These are phyloP conservation scores for Millerozyma miso DNA, from an alignment of 805 yeast species.

Conservation along the genomic window DNA sequence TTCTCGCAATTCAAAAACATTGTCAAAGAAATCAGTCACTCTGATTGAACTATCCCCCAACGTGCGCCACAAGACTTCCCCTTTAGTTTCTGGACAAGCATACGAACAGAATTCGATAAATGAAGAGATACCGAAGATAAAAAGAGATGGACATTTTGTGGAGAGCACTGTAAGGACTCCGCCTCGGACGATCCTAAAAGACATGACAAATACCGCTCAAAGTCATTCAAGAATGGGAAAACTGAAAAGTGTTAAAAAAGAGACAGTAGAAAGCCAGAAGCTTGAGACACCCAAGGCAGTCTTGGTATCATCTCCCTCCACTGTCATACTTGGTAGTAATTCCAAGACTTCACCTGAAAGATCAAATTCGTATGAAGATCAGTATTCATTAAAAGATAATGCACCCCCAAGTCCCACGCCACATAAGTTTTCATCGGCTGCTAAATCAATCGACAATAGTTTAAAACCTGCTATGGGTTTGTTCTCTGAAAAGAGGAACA, in stretches of 20 bases:
- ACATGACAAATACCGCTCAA: slow-evolving; percentile 18
- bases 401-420: slow-evolving; percentile 39
- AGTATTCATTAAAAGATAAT: slow-evolving; percentile 4
- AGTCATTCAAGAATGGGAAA: slow-evolving; percentile 5
- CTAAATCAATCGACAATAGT: slow-evolving; percentile 9
- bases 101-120: slow-evolving; percentile 3
- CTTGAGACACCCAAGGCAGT: slow-evolving; percentile 24
- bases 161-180: slow-evolving; percentile 27
- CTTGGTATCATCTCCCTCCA: slow-evolving; percentile 37
- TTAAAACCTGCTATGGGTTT: slow-evolving; percentile 36
- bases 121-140: slow-evolving; percentile 12
- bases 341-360: slow-evolving; percentile 11
- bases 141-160: slow-evolving; percentile 14
- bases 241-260: neutral
- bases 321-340: slow-evolving; percentile 36
- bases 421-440: slow-evolving; percentile 15
- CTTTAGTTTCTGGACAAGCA: slow-evolving; percentile 12
- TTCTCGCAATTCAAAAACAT: slow-evolving; percentile 8
- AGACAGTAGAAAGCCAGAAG: neutral
- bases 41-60: slow-evolving; percentile 37
- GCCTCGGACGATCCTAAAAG: slow-evolving; percentile 24
- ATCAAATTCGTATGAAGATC: slow-evolving; percentile 6
- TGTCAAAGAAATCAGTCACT: slow-evolving; percentile 30
- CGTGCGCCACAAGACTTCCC: slow-evolving; percentile 27
- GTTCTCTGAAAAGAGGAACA: slow-evolving; percentile 24